These are phyloP conservation scores for Thymus quinquecostatus DNA, from an alignment of 257 asterid species.

Conservation along the genomic window DNA sequence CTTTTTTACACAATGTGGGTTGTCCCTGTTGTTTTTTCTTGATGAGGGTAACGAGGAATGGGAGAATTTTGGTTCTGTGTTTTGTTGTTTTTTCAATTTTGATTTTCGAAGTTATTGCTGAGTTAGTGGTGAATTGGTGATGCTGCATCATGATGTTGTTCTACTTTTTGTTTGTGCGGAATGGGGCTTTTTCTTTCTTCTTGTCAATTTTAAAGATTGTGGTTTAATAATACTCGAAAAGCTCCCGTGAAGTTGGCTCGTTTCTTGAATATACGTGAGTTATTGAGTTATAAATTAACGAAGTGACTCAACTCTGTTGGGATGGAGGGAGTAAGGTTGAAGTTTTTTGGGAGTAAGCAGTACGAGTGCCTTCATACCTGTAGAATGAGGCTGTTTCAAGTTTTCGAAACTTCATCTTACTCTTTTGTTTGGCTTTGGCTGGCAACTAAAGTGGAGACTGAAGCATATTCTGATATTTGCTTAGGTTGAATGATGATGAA, in stretches of 20 bases:
- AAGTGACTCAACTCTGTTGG: too few relatives aligned
- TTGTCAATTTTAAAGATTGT: background rate
- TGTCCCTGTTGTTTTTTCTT: background rate
- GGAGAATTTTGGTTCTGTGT: background rate
- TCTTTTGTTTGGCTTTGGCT: too few relatives aligned
- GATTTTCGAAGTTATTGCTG: constrained; percentile 7
- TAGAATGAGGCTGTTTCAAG: too few relatives aligned
- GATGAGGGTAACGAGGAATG: constrained; percentile 9
- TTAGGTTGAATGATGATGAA: constrained; percentile 23
- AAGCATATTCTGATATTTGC: background rate
- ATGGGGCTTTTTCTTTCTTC: background rate
- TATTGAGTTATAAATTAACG: too few relatives aligned
- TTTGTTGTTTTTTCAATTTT: constrained; percentile 4
- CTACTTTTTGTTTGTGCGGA: background rate
- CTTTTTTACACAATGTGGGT: constrained; percentile 30
- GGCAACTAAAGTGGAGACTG: background rate
- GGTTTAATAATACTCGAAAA: background rate
- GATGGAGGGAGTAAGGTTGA: too few relatives aligned
- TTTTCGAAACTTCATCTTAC: too few relatives aligned
- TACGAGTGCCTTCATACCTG: too few relatives aligned
- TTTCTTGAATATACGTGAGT: too few relatives aligned
- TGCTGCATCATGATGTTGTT: constrained; percentile 20
- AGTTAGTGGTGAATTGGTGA: constrained; percentile 3
- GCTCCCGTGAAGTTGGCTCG: too few relatives aligned
- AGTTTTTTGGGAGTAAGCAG: too few relatives aligned